Percentiles rank a stretch among this genome's conserved stretches.
Conservation (phyloP, 805 yeast species). For the Cyberlindnera xishuangbannaensis region DNA sequence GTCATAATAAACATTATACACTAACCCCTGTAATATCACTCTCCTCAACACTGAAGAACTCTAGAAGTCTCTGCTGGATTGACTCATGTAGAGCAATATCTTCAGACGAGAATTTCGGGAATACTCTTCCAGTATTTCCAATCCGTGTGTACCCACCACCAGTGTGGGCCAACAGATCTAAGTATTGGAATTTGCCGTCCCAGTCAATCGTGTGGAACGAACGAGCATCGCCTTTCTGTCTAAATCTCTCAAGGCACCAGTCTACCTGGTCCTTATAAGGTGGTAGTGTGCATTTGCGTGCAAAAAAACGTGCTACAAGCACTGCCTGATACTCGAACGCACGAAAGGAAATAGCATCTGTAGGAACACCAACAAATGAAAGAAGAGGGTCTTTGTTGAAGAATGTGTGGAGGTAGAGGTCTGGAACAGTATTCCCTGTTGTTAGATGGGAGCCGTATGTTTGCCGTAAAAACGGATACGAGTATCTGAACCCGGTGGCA, state of each 20-base stretch:
- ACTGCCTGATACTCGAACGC: constrained; percentile 38
- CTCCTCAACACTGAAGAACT: constrained; percentile 17
- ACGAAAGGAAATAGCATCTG: constrained; percentile 34
- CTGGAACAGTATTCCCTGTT: constrained; percentile 25
- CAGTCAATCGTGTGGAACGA: constrained; percentile 32
- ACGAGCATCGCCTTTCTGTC: constrained; percentile 26
- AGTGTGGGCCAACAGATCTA: constrained; percentile 21
- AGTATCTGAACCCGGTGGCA: constrained; percentile 65
- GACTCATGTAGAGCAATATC: constrained; percentile 26
- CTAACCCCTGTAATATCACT: constrained; percentile 3
- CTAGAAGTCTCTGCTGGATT: constrained; percentile 9
- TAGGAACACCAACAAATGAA: constrained; percentile 33
- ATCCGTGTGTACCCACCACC: constrained; percentile 24
- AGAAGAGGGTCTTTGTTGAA: constrained; percentile 29
- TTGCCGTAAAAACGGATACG: constrained; percentile 45
- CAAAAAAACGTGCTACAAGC: constrained; percentile 28
- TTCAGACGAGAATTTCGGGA: constrained; percentile 17
- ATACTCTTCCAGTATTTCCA: constrained; percentile 18
- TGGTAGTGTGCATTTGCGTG: constrained; percentile 30
- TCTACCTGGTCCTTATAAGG: constrained; percentile 24
- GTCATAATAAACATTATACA: not conserved
- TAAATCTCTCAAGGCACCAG: constrained; percentile 28
- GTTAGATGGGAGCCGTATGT: constrained; percentile 22
- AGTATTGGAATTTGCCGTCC: constrained; percentile 26
- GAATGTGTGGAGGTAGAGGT: constrained; percentile 31